Evolutionary conservation across 106 monocot species (phyloP), one percentile per base, ranked within the genome.

Genomic region (Allium sativum): DNA sequence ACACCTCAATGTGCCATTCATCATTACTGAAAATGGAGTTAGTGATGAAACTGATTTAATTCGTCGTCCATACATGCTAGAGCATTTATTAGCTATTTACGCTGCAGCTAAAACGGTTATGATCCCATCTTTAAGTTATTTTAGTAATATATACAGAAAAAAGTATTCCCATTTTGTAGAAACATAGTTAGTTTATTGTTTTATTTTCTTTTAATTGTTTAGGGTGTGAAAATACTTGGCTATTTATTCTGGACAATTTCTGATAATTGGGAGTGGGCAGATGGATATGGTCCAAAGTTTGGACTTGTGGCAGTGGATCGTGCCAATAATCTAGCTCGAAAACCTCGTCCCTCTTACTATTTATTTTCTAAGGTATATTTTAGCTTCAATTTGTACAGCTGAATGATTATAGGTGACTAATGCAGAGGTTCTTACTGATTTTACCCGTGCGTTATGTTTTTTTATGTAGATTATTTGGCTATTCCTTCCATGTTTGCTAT

Each of bases 241-340:
- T 95, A 95, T 78, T 55, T 95, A 48, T 95, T 95, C 64, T 95
- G 94, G 94, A 95, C 94, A 71, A 95, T 73, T 69, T 95, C 94
- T 40, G 94, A 95, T 78, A 95, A 95, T 68, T 95, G 94, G 94
- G 94, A 95, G 61, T 95, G 94, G 94, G 94, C 94, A 22, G 94
- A 95, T 77, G 90, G 94, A 55, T 95, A 95, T 81, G 94, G 94
- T 65, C 94, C 94, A 12, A 95, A 95, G 52, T 95, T 95, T 76
- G 94, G 94, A 22, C 86, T 95, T 57, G 79, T 86, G n/a, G 86
- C 80, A 64, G 94, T 95, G 61, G 86, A 95, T 77, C 94, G 94
- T 65, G 83, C 78, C 18, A 81, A 95, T 69, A 52, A 74, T 61
- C 72, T 95, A 40, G 78, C 82, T 20, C 86, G 94, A 2, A 65